These are phyloP conservation scores for Leptoxyphium fumago DNA, from an alignment of 2,329 filamentous ascomycete species.

Conservation along the genomic window DNA sequence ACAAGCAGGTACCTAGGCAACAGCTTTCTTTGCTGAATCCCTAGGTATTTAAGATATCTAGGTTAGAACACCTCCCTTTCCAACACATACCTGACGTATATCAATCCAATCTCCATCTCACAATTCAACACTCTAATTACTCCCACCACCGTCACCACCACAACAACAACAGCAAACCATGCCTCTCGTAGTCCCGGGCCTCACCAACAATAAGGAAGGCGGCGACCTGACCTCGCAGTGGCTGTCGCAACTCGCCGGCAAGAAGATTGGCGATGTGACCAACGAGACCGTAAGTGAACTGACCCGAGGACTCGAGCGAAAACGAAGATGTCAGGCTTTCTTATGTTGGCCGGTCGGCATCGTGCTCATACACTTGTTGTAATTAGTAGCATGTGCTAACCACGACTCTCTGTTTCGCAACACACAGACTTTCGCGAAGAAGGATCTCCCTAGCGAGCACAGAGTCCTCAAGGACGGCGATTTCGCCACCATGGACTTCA, in stretches of 20 bases:
- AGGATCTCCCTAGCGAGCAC: conserved; percentile 33
- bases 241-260: conserved; percentile 34
- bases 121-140: not conserved
- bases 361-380: no score
- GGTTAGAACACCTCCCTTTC: no score
- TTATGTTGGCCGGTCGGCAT: no score
- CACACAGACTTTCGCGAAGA: conserved; percentile 34
- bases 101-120: not conserved
- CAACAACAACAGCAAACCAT: conserved; percentile 18
- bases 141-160: not conserved
- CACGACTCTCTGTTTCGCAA: not conserved
- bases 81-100: not conserved
- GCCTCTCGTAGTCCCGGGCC: conserved; percentile 37
- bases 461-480: conserved; percentile 31
- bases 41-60: no score
- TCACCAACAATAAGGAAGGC: conserved; percentile 22
- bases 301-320: not conserved
- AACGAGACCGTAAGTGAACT: conserved; percentile 26
- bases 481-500: conserved; percentile 33
- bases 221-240: conserved; percentile 27
- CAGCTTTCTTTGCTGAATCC: no score
- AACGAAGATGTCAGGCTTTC: not conserved
- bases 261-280: conserved; percentile 34
- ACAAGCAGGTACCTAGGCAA: no score
- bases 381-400: no score